Conservation (phyloP, 805 yeast species). For the Metschnikowia aberdeeniae region DNA sequence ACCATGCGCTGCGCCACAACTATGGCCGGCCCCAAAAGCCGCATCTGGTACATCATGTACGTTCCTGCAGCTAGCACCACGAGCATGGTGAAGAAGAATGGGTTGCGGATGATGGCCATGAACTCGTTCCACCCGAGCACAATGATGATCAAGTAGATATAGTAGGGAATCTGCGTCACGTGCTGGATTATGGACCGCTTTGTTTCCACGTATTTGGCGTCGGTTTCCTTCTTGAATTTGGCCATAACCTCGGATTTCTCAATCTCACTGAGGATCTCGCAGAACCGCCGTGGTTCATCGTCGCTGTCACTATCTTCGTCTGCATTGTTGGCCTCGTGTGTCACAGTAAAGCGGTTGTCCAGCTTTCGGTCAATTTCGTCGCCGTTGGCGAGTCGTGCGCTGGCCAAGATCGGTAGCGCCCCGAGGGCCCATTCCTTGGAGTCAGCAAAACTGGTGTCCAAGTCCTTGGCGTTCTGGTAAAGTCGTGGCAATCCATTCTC, state of each 20-base stretch:
- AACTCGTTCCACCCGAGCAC: slow-evolving; percentile 96
- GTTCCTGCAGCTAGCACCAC: slow-evolving; percentile 55
- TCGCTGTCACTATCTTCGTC: slow-evolving; percentile 20
- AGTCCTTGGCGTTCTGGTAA: slow-evolving; percentile 70
- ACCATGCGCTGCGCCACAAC: slow-evolving; percentile 54
- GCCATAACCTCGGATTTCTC: slow-evolving; percentile 55
- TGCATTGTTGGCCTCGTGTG: slow-evolving; percentile 32
- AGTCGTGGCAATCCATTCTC: slow-evolving; percentile 75
- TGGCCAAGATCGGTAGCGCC: slow-evolving; percentile 55
- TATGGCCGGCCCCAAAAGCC: slow-evolving; percentile 72
- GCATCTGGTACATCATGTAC: slow-evolving; percentile 65
- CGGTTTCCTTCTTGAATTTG: slow-evolving; percentile 70
- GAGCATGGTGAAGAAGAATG: slow-evolving; percentile 66
- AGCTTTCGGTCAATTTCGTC: slow-evolving; percentile 57
- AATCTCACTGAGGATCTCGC: slow-evolving; percentile 51
- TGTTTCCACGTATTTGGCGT: slow-evolving; percentile 79
- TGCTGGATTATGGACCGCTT: slow-evolving; percentile 80
- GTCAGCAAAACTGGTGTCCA: slow-evolving; percentile 58
- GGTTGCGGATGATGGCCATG: slow-evolving; percentile 80
- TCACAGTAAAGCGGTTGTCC: slow-evolving; percentile 26
- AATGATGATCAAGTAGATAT: slow-evolving; percentile 66
- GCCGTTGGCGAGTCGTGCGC: slow-evolving; percentile 51
- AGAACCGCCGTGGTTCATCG: slow-evolving; percentile 38
- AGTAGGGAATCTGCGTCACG: slow-evolving; percentile 77
- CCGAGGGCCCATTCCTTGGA: slow-evolving; percentile 58